These are phyloP conservation scores for Sungouiozyma ichnusensis DNA, from an alignment of 805 yeast species.

Conservation along the genomic window DNA sequence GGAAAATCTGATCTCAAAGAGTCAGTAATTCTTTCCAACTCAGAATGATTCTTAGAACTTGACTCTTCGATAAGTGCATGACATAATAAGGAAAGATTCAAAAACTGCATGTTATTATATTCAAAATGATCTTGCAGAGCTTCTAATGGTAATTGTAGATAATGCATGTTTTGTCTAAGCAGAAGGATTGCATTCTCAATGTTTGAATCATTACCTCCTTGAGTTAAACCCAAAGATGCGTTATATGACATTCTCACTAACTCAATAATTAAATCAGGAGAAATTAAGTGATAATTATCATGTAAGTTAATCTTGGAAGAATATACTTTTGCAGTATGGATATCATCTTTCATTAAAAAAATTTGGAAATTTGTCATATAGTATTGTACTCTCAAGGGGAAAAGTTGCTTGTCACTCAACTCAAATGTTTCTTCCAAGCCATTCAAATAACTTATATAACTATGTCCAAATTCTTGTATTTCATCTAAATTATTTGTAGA, in stretches of 20 bases:
- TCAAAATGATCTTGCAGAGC: conserved; percentile 10
- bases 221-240: neutral
- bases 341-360: conserved; percentile 24
- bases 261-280: conserved; percentile 19
- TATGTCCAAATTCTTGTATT: conserved; percentile 26
- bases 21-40: conserved; percentile 12
- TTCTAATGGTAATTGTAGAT: conserved; percentile 9
- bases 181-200: neutral
- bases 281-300: conserved; percentile 7
- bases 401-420: conserved; percentile 2
- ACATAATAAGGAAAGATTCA: conserved; percentile 20
- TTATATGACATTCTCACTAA: conserved; percentile 29
- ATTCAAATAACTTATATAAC: conserved; percentile 17
- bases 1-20: conserved; percentile 22
- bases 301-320: conserved; percentile 22
- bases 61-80: conserved; percentile 20
- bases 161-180: neutral
- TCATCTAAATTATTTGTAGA: conserved; percentile 11
- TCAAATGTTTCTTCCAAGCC: conserved; percentile 2
- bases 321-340: conserved; percentile 29
- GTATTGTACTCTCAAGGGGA: conserved; percentile 20
- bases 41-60: neutral
- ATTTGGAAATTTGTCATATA: conserved; percentile 27
- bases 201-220: neutral
- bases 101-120: conserved; percentile 13